phyloP scores from a whole-genome alignment of 2,329 filamentous ascomycete species.

The Emydomyces testavorans region DNA sequence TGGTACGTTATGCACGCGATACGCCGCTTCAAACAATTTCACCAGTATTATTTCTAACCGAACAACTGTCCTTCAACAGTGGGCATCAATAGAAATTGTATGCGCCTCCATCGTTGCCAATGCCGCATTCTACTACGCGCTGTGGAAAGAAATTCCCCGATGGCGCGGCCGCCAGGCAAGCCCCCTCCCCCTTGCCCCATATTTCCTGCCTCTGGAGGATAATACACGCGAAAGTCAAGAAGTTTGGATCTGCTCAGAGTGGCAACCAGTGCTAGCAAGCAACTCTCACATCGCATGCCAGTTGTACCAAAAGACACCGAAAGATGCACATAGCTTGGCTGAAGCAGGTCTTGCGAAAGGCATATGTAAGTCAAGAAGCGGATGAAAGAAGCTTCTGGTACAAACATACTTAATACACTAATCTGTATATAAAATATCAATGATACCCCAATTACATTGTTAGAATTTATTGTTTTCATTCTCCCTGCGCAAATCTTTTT shows the following conservation, averaged over 20 bases:
- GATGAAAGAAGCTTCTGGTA: neutral
- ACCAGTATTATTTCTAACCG: too few species aligned
- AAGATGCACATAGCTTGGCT: neutral
- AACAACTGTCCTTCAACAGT: constrained; percentile 11
- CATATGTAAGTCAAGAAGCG: neutral
- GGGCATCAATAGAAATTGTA: constrained; percentile 17
- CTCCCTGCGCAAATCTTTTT: too few species aligned
- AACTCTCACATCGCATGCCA: neutral
- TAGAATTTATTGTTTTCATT: too few species aligned
- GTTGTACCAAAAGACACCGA: neutral
- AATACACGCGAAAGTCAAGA: neutral
- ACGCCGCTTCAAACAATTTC: neutral
- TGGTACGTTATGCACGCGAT: constrained; percentile 10
- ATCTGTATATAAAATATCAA: too few species aligned
- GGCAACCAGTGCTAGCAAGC: neutral
- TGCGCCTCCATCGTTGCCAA: constrained; percentile 16
- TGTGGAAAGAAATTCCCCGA: constrained; percentile 14
- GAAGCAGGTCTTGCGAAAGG: neutral
- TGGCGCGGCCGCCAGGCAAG: neutral
- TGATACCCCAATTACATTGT: too few species aligned
- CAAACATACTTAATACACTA: too few species aligned
- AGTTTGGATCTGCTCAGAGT: neutral
- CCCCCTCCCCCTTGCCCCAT: constrained; percentile 1
- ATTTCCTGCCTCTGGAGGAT: neutral
- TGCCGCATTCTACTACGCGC: constrained; percentile 17